Evolutionary conservation across 768 basidiomycete genomes (phyloP), one percentile per base, ranked within the genome.

Genomic region (Termitomyces eurrhizus): DNA sequence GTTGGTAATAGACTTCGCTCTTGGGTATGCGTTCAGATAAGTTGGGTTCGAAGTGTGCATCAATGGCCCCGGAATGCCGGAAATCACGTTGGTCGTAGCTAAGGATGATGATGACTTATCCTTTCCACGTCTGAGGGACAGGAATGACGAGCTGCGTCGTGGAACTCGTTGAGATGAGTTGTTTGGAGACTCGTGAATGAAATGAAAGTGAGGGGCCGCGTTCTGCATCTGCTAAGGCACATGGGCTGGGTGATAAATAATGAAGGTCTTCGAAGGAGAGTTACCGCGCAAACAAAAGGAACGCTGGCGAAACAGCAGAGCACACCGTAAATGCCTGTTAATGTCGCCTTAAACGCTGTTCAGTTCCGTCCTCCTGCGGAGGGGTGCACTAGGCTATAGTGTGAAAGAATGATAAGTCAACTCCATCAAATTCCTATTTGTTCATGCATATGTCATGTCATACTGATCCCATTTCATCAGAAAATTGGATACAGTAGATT

Each of bases 131-230:
- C 78, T 74, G 52, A 85, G 73, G 32, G 87, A 86, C 37, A 85
- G 69, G 67, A 85, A 83, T 8, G 87, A 85, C 24, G 79, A 73
- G 65, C 78, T 85, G 70, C 83, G 84, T 61, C 78, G 77, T 16
- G 84, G 81, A 32, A 72, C 71, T 58, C 77, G 81, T 44, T 78
- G 69, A 24, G 76, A 67, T 60, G 72, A 62, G 57, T 65, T 53
- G 63, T 68, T 61, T 56, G 64, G 60, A 52, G 74, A 70, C 57
- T 68, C 60, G 53, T 67, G 56, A 61, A 73, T 13, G 29, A 57
- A 70, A 61, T 75, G 75, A 56, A 72, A 68, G 35, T 76, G 75
- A 56, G 75, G 73, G 56, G 75, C 62, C 55, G 77, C 72, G 57
- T 77, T 70, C 59, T 77, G 76, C 76, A 78, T 77, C 55, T 60